Evolutionary conservation across 2,329 filamentous ascomycete genomes (phyloP).

Genomic region (Penicillium sp.): DNA sequence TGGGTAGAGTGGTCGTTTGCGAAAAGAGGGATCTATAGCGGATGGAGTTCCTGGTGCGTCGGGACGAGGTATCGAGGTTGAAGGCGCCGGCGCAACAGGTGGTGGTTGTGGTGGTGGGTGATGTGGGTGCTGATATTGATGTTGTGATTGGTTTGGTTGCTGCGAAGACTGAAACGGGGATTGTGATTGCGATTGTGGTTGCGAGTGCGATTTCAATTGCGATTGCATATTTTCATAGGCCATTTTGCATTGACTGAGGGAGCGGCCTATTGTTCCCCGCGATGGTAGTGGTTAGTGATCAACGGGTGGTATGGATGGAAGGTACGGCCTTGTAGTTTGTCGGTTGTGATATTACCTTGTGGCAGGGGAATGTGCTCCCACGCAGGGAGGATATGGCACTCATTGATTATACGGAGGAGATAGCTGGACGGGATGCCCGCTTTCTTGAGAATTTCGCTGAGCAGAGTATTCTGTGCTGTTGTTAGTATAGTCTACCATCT

Average conservation of each 20-base stretch:
- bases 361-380: constrained; percentile 47
- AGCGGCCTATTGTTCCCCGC: constrained; percentile 33
- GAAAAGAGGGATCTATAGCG: constrained; percentile 29
- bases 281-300: background rate
- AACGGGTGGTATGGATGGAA: constrained; percentile 6
- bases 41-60: constrained; percentile 24
- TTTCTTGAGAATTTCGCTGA: constrained; percentile 47
- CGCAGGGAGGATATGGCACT: constrained; percentile 38
- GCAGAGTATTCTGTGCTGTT: constrained; percentile 39
- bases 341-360: constrained; percentile 36
- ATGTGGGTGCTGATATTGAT: constrained; percentile 4
- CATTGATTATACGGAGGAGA: constrained; percentile 42
- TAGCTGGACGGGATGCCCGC: constrained; percentile 38
- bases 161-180: background rate
- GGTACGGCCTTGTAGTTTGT: constrained; percentile 1
- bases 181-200: background rate
- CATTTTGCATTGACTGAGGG: constrained; percentile 40
- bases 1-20: constrained; percentile 35
- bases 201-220: constrained; percentile 9
- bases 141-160: constrained; percentile 1
- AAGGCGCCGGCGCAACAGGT: background rate
- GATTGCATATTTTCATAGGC: constrained; percentile 39
- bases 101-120: constrained; percentile 4
- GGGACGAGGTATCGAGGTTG: constrained; percentile 25
- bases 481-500: constrained; percentile 1